Conservation (phyloP, 2,329 filamentous ascomycete species). For the Polytolypa hystricis region DNA sequence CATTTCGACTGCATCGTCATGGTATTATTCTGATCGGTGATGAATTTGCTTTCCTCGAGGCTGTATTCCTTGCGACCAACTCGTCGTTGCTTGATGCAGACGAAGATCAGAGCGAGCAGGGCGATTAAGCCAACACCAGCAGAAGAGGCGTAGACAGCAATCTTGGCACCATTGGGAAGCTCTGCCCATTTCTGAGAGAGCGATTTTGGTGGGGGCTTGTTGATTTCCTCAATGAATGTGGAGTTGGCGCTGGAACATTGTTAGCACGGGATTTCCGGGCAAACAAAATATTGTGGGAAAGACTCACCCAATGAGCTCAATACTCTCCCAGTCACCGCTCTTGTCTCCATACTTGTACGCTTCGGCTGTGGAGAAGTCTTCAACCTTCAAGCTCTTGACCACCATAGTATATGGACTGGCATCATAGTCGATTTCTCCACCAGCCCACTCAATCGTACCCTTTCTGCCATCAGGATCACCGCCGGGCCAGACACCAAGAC, state of each 20-base stretch:
- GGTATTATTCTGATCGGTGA: slow-evolving; percentile 28
- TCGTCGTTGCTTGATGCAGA: slow-evolving; percentile 40
- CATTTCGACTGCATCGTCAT: slow-evolving; percentile 29
- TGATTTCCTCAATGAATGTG: slow-evolving; percentile 35
- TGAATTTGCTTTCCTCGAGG: slow-evolving; percentile 37
- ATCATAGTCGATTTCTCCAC: slow-evolving; percentile 12
- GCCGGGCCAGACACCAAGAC: slow-evolving; percentile 59
- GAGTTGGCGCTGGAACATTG: slow-evolving; percentile 51
- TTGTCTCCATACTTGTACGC: slow-evolving; percentile 56
- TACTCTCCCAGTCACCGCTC: slow-evolving; percentile 50
- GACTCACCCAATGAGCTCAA: slow-evolving; percentile 49
- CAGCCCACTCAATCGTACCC: slow-evolving; percentile 12
- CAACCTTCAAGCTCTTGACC: slow-evolving; percentile 49
- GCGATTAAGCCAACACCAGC: slow-evolving; percentile 23
- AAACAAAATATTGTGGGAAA: not conserved
- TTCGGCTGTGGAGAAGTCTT: slow-evolving; percentile 48
- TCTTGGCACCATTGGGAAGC: slow-evolving; percentile 37
- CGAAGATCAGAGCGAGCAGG: slow-evolving; percentile 31
- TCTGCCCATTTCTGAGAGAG: slow-evolving; percentile 32
- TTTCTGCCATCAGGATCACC: slow-evolving; percentile 34
- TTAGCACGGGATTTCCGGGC: slow-evolving; percentile 43
- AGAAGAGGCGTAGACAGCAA: slow-evolving; percentile 34
- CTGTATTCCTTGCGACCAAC: slow-evolving; percentile 39
- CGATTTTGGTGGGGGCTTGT: slow-evolving; percentile 25
- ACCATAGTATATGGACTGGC: slow-evolving; percentile 62